Base-by-base conservation (phyloP, 2,329 filamentous ascomycete species). In the Esteya vermicola region DNA sequence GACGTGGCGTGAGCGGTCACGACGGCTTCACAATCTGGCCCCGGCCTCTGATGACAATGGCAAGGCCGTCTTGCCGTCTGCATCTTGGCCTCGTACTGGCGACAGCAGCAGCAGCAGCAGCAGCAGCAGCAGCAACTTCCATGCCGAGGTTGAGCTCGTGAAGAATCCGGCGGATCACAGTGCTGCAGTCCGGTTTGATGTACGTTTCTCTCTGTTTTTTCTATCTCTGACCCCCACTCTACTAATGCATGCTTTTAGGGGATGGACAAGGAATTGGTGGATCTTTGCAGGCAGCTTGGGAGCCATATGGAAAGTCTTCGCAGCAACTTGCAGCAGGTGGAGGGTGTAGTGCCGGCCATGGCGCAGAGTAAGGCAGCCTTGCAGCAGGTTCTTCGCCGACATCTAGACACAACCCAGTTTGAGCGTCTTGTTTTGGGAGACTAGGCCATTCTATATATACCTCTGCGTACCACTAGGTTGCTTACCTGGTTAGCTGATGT, bases 231-330 rank as follows among this genome's bases (percentile, higher is more conserved):
- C n/a, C 13, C 18, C 25, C 18, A 8, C 10, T 10, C 13, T 32
- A 9, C 31, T 33, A 9, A 33, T 14, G n/a, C n/a, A n/a, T n/a
- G n/a, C n/a, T 14, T 10, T 6, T 21, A 48, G 42, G 35, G 36
- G 3, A 46, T 57, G 23, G 59, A 67, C 25, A 57, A 62, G 18
- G 64, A 68, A 33, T 50, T 73, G 14, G 48, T 60, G n/a, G 52
- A 54, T 3, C 50, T 72, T 4, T 64, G 62, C 0, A 52, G 60
- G 14, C 69, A 74, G 51, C 59, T 76, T 16, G 57, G 59, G 10
- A 70, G 54, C 39, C 72, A 76, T 46, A 67, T 74, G 56, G 68
- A 75, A 44, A 75, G 68, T 48, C 67, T 77, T 51, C 59, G 57
- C 40, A 57, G 57, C 33, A 76, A 76, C 49, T 56, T 75, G 30